These are phyloP conservation scores for Cryphonectria japonica DNA, from an alignment of 2,329 filamentous ascomycete species.

Conservation along the genomic window DNA sequence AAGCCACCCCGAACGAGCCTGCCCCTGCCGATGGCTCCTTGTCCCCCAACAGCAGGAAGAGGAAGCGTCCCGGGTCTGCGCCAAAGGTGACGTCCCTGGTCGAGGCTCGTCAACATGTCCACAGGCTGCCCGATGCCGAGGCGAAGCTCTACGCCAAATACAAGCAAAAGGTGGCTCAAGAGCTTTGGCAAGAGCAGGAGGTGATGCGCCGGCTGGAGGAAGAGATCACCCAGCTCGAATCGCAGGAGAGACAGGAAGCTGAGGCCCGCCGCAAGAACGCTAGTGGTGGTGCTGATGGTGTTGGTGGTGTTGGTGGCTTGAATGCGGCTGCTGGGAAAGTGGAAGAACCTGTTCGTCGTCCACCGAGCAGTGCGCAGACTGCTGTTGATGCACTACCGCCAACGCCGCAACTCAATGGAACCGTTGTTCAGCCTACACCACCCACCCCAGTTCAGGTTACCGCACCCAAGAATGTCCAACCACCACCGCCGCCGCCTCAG, in stretches of 20 bases:
- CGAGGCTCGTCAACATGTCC: slow-evolving; percentile 67
- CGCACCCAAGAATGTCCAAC: slow-evolving; percentile 13
- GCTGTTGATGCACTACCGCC: slow-evolving; percentile 14
- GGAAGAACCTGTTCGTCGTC: slow-evolving; percentile 15
- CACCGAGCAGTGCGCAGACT: slow-evolving; percentile 18
- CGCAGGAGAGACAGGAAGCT: slow-evolving; percentile 38
- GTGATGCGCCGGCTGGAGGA: slow-evolving; percentile 64
- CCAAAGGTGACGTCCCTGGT: slow-evolving; percentile 60
- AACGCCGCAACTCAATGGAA: slow-evolving; percentile 26
- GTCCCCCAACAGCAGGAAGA: slow-evolving; percentile 68
- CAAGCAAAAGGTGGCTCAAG: slow-evolving; percentile 67
- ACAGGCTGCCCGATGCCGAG: slow-evolving; percentile 72
- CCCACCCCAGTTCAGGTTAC: slow-evolving; percentile 21
- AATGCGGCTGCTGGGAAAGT: slow-evolving; percentile 8
- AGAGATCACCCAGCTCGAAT: slow-evolving; percentile 72
- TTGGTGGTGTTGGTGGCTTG: not conserved
- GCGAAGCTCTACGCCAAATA: slow-evolving; percentile 77
- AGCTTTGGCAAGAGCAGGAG: slow-evolving; percentile 76
- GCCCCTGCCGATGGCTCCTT: slow-evolving; percentile 47
- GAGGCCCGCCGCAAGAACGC: slow-evolving; percentile 29
- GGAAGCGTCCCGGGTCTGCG: slow-evolving; percentile 71
- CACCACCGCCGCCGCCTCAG: slow-evolving; percentile 12
- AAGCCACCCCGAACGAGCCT: slow-evolving; percentile 38
- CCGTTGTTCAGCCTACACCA: slow-evolving; percentile 17
- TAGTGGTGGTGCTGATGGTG: not conserved